Evolutionary conservation across 345 rosid genomes (phyloP).

Genomic region (Capsella bursapastoris): DNA sequence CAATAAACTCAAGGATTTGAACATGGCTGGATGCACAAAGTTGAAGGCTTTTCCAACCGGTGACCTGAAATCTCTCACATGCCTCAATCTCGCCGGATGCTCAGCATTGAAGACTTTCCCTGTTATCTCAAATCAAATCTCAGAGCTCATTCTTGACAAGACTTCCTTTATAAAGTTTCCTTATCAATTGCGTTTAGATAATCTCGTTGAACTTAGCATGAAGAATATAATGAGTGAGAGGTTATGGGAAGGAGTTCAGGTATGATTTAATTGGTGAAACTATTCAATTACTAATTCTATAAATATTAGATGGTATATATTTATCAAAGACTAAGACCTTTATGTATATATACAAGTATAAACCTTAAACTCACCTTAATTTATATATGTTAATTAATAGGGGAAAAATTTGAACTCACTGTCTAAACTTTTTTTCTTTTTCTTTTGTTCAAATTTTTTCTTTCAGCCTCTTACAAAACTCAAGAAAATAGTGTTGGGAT

Average conservation of each 20-base stretch:
- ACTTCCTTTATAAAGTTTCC: not conserved
- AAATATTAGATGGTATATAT: no score
- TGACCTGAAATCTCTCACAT: not conserved
- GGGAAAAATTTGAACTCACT: no score
- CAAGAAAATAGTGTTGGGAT: constrained; percentile 2
- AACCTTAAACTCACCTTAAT: no score
- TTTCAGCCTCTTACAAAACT: constrained; percentile 31
- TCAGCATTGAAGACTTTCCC: constrained; percentile 3
- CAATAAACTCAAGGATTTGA: not conserved
- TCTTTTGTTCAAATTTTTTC: no score
- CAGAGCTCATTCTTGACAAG: no score
- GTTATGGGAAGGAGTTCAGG: constrained; percentile 34
- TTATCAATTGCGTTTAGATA: not conserved
- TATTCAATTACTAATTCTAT: not conserved
- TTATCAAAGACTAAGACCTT: no score
- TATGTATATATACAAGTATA: no score
- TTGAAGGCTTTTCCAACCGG: constrained; percentile 7
- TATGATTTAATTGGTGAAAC: not conserved
- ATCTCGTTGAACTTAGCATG: constrained; percentile 32
- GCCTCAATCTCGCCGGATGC: not conserved
- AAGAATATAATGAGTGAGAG: constrained; percentile 14
- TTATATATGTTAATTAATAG: no score
- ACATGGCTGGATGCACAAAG: constrained; percentile 7
- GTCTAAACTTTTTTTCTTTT: no score
- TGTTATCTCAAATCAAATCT: not conserved